Conservation (phyloP, 306 rosid species). For the Gynostemma pentaphyllum region DNA sequence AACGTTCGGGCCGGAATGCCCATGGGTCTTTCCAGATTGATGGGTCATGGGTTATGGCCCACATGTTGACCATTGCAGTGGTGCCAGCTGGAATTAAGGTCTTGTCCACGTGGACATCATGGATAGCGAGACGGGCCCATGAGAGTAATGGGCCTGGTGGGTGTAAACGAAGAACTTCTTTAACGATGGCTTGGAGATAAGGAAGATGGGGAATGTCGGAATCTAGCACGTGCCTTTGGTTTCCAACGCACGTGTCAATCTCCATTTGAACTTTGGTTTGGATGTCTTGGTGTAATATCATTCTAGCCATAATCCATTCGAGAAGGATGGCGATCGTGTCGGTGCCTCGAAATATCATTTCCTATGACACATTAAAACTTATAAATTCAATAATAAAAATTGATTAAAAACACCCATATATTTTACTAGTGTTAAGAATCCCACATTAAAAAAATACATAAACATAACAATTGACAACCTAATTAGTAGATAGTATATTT, state of each 20-base stretch:
- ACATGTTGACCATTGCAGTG: slow-evolving; percentile 89
- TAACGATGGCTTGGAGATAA: slow-evolving; percentile 68
- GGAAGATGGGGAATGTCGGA: slow-evolving; percentile 52
- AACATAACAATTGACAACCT: no score
- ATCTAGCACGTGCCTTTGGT: slow-evolving; percentile 40
- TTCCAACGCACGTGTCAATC: slow-evolving; percentile 41
- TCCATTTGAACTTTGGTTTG: slow-evolving; percentile 58
- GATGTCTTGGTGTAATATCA: slow-evolving; percentile 61
- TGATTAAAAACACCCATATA: no score
- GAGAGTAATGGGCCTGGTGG: slow-evolving; percentile 93
- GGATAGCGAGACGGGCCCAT: slow-evolving; percentile 77
- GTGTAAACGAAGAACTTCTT: slow-evolving; percentile 73
- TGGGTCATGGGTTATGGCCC: slow-evolving; percentile 80
- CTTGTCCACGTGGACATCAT: slow-evolving; percentile 57
- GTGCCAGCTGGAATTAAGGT: slow-evolving; percentile 71
- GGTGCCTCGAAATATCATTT: slow-evolving; percentile 85
- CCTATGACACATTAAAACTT: slow-evolving; percentile 28
- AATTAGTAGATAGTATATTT: no score
- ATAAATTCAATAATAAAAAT: no score
- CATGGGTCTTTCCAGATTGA: slow-evolving; percentile 65
- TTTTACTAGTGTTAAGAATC: no score
- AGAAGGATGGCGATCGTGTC: slow-evolving; percentile 69
- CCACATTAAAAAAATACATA: no score
- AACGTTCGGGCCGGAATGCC: slow-evolving; percentile 59
- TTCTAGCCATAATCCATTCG: slow-evolving; percentile 83